Conservation (phyloP, 2,329 filamentous ascomycete genomes). For the Aureobasidium leucospermi region DNA sequence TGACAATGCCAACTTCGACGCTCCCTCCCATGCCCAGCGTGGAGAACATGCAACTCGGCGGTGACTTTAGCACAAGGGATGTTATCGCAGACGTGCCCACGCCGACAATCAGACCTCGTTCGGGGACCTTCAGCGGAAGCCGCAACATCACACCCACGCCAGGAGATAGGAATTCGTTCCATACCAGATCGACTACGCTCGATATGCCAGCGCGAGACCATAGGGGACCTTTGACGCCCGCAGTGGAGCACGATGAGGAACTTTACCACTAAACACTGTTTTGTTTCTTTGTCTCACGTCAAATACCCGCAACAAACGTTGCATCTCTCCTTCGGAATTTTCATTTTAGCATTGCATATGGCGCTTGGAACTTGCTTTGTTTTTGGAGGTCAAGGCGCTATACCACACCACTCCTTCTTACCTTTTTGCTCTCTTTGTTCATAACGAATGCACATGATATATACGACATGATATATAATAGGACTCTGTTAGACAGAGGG, state of each 20-base stretch:
- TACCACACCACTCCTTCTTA: too few relatives aligned
- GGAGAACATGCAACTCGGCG: conserved; percentile 24
- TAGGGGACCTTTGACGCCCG: conserved; percentile 1
- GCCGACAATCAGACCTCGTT: conserved; percentile 27
- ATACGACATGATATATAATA: too few relatives aligned
- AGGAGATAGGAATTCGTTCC: conserved; percentile 3
- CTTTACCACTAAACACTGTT: conserved; percentile 1
- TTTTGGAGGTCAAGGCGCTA: too few relatives aligned
- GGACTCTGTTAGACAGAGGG: too few relatives aligned
- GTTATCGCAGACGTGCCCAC: conserved; percentile 28
- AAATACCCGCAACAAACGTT: conserved; percentile 5
- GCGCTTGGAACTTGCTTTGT: neutral
- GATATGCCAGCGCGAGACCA: neutral
- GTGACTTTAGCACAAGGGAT: conserved; percentile 24
- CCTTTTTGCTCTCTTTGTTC: too few relatives aligned
- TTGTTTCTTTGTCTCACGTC: neutral
- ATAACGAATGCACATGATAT: too few relatives aligned
- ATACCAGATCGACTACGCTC: neutral
- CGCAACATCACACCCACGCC: conserved; percentile 17
- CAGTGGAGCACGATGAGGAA: conserved; percentile 7
- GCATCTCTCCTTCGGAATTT: conserved; percentile 10
- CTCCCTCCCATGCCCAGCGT: conserved; percentile 20
- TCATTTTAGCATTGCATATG: neutral
- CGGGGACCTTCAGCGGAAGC: conserved; percentile 24
- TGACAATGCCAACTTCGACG: conserved; percentile 2